phyloP scores from a whole-genome alignment of 106 monocot species.

The Acorus gramineus region DNA sequence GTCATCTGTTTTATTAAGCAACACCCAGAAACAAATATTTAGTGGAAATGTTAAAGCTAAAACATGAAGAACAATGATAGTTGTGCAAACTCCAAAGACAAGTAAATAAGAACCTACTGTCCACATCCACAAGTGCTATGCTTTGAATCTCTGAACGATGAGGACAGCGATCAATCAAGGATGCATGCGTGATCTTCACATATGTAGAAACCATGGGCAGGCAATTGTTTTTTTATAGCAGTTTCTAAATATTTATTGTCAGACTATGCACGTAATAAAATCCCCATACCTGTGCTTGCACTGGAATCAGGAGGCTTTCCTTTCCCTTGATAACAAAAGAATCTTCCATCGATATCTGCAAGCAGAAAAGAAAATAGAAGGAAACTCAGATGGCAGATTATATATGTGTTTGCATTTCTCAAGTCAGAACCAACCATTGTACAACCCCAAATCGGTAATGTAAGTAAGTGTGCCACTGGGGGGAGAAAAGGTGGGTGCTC shows the following conservation, averaged over 20 bases:
- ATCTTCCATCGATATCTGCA: constrained; percentile 57
- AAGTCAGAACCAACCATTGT: too few relatives aligned
- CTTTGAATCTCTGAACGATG: constrained; percentile 89
- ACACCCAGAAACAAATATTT: not conserved
- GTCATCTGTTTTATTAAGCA: constrained; percentile 22
- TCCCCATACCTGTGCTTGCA: constrained; percentile 36
- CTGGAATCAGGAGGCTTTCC: constrained; percentile 77
- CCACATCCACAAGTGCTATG: constrained; percentile 46
- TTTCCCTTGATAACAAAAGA: constrained; percentile 49
- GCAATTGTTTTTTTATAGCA: too few relatives aligned
- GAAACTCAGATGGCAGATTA: too few relatives aligned
- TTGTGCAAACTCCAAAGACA: not conserved
- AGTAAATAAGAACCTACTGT: constrained; percentile 20
- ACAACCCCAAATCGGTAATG: too few relatives aligned
- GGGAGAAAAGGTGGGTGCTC: too few relatives aligned
- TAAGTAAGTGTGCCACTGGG: too few relatives aligned
- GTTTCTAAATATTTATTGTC: too few relatives aligned
- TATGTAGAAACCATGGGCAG: too few relatives aligned
- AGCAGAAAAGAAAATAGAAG: not conserved
- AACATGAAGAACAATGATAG: not conserved
- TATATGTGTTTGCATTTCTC: too few relatives aligned
- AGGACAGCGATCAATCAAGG: constrained; percentile 70
- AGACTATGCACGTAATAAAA: not conserved
- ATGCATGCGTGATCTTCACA: constrained; percentile 42
- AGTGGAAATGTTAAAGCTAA: not conserved